phyloP scores from a whole-genome alignment of 2,329 filamentous ascomycete species.

The Venturiaceae sp. region DNA sequence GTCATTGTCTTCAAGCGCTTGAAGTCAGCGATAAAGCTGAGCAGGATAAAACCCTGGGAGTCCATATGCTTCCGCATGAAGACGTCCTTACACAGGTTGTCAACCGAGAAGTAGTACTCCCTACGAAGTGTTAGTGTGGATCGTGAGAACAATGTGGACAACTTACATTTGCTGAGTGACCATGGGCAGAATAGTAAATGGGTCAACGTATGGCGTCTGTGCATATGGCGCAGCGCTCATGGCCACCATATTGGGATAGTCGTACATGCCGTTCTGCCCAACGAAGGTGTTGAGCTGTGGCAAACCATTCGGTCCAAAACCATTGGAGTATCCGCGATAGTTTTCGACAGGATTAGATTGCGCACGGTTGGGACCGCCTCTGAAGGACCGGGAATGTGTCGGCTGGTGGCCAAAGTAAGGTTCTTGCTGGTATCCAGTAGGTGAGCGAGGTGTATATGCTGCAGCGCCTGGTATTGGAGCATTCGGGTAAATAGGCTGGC shows the following conservation, averaged over 20 bases:
- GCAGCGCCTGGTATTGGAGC: not conserved
- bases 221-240: slow-evolving; percentile 48
- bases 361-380: not conserved
- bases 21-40: slow-evolving; percentile 75
- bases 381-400: not conserved
- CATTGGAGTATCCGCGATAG: slow-evolving; percentile 14
- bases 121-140: slow-evolving; percentile 37
- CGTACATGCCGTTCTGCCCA: slow-evolving; percentile 34
- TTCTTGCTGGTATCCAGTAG: not conserved
- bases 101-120: slow-evolving; percentile 94
- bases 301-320: slow-evolving; percentile 4
- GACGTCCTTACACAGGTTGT: slow-evolving; percentile 89
- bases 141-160: not conserved
- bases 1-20: slow-evolving; percentile 70
- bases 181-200: slow-evolving; percentile 46
- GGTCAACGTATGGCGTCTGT: slow-evolving; percentile 47
- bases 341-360: not conserved
- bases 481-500: slow-evolving; percentile 10
- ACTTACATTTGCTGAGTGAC: slow-evolving; percentile 50
- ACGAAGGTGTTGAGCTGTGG: slow-evolving; percentile 5
- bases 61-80: slow-evolving; percentile 90
- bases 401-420: not conserved
- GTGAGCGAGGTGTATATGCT: slow-evolving; percentile 1
- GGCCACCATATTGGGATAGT: slow-evolving; percentile 44
- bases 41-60: slow-evolving; percentile 78